A percentile compares a stretch with the other conserved stretches of the same genome.
Evolutionary conservation across 2,329 filamentous ascomycete genomes (phyloP).

Genomic region (Epichloe glyceriae): DNA sequence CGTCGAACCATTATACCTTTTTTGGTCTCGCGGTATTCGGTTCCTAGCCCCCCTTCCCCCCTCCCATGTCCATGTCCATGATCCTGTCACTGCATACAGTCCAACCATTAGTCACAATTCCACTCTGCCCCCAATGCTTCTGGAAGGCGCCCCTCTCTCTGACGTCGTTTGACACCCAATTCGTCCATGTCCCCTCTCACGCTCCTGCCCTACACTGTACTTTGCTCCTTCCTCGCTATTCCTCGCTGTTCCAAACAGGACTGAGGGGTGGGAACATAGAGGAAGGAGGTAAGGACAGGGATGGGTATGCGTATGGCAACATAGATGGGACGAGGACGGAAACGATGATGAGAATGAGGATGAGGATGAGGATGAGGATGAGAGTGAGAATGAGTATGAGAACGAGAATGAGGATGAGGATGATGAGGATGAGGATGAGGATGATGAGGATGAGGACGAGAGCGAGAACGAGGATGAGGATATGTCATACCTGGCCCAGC

Average conservation of each 20-base stretch:
- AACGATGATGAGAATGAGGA: too few species aligned
- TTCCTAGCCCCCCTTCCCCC: background rate
- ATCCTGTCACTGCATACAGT: constrained; percentile 7
- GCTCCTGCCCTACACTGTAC: background rate
- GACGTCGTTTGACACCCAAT: background rate
- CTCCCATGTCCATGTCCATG: background rate
- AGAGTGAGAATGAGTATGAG: background rate
- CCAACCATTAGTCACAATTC: constrained; percentile 8
- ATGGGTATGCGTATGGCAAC: background rate
- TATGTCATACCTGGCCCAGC: constrained; percentile 19
- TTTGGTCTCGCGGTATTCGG: background rate
- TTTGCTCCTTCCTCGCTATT: constrained; percentile 7
- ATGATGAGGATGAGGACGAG: background rate
- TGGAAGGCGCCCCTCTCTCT: background rate
- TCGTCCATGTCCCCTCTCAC: background rate
- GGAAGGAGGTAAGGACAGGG: background rate
- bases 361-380: background rate
- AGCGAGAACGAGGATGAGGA: background rate
- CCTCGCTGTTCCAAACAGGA: background rate
- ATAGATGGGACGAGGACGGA: too few species aligned
- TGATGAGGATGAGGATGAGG: background rate
- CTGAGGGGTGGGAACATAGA: background rate
- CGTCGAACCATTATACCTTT: background rate
- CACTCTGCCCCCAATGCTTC: constrained; percentile 9
- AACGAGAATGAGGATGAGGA: background rate